Percentiles rank a stretch among this genome's conserved stretches.
Evolutionary conservation across 1,139 yeast species (phyloP).

Genomic region (Kodamaea sp.): DNA sequence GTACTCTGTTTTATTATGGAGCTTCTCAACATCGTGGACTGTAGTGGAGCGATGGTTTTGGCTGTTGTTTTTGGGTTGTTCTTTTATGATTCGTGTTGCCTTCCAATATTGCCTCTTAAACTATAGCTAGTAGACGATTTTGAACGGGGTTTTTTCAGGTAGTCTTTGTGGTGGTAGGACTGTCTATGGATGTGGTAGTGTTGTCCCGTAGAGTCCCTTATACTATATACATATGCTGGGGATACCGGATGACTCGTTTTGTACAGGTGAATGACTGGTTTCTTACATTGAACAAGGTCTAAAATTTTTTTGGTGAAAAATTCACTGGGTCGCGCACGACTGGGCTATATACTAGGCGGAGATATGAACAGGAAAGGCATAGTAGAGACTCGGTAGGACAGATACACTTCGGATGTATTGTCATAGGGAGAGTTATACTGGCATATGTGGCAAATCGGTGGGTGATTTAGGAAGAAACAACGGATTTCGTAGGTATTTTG

Average conservation of each 20-base stretch:
- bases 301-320: conserved; percentile 7
- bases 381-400: too few species aligned
- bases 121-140: too few species aligned
- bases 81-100: too few species aligned
- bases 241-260: not conserved
- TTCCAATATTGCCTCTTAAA: not conserved
- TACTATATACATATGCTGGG: conserved; percentile 4
- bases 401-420: too few species aligned
- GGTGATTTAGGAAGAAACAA: not conserved
- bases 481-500: not conserved
- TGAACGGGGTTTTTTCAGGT: too few species aligned
- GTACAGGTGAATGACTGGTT: too few species aligned
- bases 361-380: too few species aligned
- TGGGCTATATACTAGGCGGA: too few species aligned
- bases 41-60: not conserved
- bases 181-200: too few species aligned
- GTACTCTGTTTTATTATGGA: conserved; percentile 8
- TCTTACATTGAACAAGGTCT: not conserved
- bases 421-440: not conserved
- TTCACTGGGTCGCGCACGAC: conserved; percentile 8
- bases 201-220: not conserved
- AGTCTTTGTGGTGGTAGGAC: too few species aligned
- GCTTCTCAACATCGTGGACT: conserved; percentile 12
- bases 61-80: not conserved
- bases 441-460: too few species aligned